Base-by-base conservation (phyloP, 83 land plant genomes). In the Larix sibirica region DNA sequence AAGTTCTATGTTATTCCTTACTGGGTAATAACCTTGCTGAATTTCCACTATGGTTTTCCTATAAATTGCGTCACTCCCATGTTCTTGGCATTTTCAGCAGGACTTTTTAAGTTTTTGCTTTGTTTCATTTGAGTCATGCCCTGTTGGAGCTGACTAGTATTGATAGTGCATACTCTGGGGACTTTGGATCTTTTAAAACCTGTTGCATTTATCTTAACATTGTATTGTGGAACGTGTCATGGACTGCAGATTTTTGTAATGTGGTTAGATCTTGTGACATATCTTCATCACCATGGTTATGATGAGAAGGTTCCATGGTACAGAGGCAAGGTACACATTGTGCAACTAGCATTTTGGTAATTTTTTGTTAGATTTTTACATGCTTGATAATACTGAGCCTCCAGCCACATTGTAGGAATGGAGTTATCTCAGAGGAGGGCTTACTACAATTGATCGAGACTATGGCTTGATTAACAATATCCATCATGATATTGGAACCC, bases 401-500 rank as follows among this genome's bases (percentile, higher is more conserved):
- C 26, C 10, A 42, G 13, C 23, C n/a, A 73, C 23, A 70, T 4
- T 59, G 54, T 84, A 94, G 93, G 98, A 96, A 82, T 96, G 98
- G 98, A 96, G 82, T 77, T 96, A 96, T 62, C 84, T 96, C 62
- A 68, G 97, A 47, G 98, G 98, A 21, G 99, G 96, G 10, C 83
- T 96, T 21, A 89, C 95, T 10, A 96, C 99, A 1, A 81, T 96
- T 8, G 99, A 96, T 73, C 85, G 92, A 14, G 98, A 96, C 64
- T 96, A 95, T 83, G 97, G 97, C n/a, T 65, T 67, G 90, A 83
- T 96, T 80, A 96, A 96, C 76, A 93, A 90, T 82, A 87, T 96
- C 38, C 98, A 95, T 60, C 99, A 96, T 84, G 95, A 96, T 81
- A 95, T 95, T 75, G 99, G 99, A 17, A 97, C 99, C 6, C 99